Percentiles rank a stretch among this genome's conserved stretches.
phyloP scores from a whole-genome alignment of 805 yeast genomes.

The Barnettozyma botsteinii region DNA sequence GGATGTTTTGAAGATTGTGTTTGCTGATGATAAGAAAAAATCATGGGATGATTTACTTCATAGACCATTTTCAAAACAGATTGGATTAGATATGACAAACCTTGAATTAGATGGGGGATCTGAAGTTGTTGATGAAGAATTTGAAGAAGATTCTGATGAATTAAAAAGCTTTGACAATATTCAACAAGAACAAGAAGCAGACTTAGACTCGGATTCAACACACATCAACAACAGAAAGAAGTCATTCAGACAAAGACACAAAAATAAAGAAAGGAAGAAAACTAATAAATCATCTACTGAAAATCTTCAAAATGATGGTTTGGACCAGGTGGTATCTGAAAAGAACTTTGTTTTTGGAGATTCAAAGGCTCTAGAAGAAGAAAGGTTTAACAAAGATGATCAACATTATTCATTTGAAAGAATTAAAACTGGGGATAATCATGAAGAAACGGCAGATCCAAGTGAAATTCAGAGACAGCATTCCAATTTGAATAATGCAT shows the following conservation, averaged over 20 bases:
- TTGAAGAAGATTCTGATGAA: not conserved
- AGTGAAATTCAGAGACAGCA: not conserved
- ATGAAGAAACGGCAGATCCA: not conserved
- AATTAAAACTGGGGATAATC: too few relatives aligned
- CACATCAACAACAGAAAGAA: too few relatives aligned
- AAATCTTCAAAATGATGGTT: too few relatives aligned
- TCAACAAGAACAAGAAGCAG: not conserved
- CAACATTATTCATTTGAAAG: not conserved
- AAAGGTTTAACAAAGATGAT: not conserved
- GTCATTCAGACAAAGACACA: not conserved
- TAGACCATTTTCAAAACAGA: slow-evolving; percentile 4
- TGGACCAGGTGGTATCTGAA: too few relatives aligned
- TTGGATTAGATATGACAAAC: slow-evolving; percentile 6
- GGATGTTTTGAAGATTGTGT: slow-evolving; percentile 8
- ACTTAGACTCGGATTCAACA: too few relatives aligned
- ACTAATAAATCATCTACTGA: too few relatives aligned
- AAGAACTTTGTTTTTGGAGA: not conserved
- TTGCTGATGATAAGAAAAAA: slow-evolving; percentile 3
- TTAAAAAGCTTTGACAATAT: not conserved
- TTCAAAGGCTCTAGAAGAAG: not conserved
- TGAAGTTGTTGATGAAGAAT: not conserved
- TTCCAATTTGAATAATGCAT: not conserved
- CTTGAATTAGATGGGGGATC: not conserved
- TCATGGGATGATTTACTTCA: slow-evolving; percentile 4
- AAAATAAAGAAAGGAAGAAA: not conserved